Base-by-base conservation (phyloP, 192 early-diverging fungal species). In the Cetraspora pellucida region DNA sequence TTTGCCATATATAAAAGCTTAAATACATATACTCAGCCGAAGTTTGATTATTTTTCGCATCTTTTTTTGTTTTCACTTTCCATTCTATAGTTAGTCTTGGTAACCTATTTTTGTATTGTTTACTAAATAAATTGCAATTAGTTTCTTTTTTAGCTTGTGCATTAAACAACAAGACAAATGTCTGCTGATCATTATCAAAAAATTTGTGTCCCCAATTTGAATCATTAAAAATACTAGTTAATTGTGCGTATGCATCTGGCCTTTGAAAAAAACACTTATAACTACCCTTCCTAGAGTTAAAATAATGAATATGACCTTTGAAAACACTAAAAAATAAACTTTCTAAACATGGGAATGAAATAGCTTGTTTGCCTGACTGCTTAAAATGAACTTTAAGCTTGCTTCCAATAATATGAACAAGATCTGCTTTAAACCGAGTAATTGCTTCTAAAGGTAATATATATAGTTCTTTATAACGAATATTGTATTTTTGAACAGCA, bases 211-310 rank as follows among this genome's bases (percentile, higher is more conserved):
- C 31, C 23, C 55, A 58, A 58, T 58, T 58, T 9, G 17, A 25
- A 58, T 58, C n/a, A 25, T 23, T 23, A 58, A 58, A 25, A 23
- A 58, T 9, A 58, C n/a, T 23, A 58, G 55, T 9, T 58, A 58
- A 8, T 25, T 58, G 55, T 23, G 23, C n/a, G 23, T 58, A 58
- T 58, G 55, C 23, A 58, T 58, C 55, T 16, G 55, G 8, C 8
- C 55, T 2, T 58, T 58, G 16, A 58, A 58, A 58, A 23, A 58
- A 58, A 23, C 55, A 58, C 55, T 58, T 58, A n/a, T 58, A 58
- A 58, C 21, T 58, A 23, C 23, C 55, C 2, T 17, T 23, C 3
- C n/a, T 17, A 58, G 11, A 25, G n/a, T 58, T 58, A 58, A 16
- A 52, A 52, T 52, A 19, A 52, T 52, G 2, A 52, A 52, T 52